These are phyloP conservation scores for Dacryopinax spathularia DNA, from an alignment of 768 basidiomycete species.

Conservation along the genomic window DNA sequence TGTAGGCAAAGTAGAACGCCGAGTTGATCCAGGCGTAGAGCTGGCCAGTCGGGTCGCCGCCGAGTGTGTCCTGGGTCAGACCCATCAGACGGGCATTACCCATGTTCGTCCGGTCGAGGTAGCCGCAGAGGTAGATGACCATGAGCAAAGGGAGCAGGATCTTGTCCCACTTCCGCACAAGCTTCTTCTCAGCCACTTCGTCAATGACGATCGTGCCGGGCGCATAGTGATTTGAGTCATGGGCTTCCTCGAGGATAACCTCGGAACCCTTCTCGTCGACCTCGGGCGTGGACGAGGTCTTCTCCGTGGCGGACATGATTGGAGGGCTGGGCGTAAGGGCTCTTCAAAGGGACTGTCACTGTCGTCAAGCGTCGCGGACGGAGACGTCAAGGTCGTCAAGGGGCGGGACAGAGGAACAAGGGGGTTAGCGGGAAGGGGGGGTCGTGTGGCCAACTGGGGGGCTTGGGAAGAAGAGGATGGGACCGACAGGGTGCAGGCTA, in stretches of 20 bases:
- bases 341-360: background rate
- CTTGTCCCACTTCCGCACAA: conserved; percentile 13
- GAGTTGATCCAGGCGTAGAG: conserved; percentile 71
- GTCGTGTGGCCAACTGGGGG: conserved; percentile 2
- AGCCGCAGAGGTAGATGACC: conserved; percentile 17
- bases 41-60: conserved; percentile 51
- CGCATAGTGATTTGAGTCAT: background rate
- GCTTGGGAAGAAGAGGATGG: background rate
- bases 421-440: background rate
- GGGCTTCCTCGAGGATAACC: background rate
- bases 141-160: conserved; percentile 10
- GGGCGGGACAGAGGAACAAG: background rate
- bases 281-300: background rate
- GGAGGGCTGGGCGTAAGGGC: background rate
- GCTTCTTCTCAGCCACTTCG: conserved; percentile 4
- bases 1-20: conserved; percentile 63
- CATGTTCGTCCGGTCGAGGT: conserved; percentile 62
- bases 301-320: background rate
- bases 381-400: conserved; percentile 1
- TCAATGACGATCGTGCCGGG: background rate
- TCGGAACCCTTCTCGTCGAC: conserved; percentile 3
- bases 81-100: conserved; percentile 65
- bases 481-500: background rate
- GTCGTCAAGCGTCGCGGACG: background rate
- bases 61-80: conserved; percentile 47